A percentile compares a stretch with the other conserved stretches of the same genome.
Evolutionary conservation across 768 basidiomycete species (phyloP).

Genomic region (Melanogaster broomeanus): DNA sequence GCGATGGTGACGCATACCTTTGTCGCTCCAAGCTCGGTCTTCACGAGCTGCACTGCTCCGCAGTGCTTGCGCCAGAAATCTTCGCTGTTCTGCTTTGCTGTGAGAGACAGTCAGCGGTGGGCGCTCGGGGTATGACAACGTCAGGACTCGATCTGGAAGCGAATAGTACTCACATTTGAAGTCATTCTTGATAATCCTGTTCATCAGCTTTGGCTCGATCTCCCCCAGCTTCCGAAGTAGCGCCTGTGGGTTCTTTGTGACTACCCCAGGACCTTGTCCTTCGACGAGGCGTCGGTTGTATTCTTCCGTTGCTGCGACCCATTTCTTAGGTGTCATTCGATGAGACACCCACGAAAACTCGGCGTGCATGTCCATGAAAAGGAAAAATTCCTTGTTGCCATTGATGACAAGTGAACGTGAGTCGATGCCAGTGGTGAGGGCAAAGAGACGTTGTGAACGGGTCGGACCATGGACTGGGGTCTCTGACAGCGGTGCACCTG

Average conservation of each 20-base stretch:
- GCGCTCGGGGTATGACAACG: too few relatives aligned
- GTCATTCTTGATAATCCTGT: slow-evolving; percentile 1
- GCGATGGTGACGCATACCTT: too few relatives aligned
- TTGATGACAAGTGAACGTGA: neutral
- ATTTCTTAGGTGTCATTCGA: slow-evolving; percentile 16
- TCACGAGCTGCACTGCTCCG: neutral
- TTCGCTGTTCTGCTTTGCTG: neutral
- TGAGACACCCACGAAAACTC: slow-evolving; percentile 17
- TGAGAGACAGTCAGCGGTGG: neutral
- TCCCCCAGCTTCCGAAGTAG: slow-evolving; percentile 10
- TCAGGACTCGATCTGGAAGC: neutral
- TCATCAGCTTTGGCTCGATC: slow-evolving; percentile 5
- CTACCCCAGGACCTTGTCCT: neutral
- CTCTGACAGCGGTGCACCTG: too few relatives aligned
- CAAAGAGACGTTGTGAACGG: neutral
- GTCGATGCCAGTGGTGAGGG: slow-evolving; percentile 1
- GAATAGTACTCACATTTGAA: slow-evolving; percentile 8
- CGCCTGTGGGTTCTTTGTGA: slow-evolving; percentile 14
- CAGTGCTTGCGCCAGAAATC: slow-evolving; percentile 13
- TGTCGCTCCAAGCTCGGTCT: neutral
- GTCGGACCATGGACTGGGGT: too few relatives aligned
- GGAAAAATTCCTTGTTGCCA: slow-evolving; percentile 11
- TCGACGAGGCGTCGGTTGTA: slow-evolving; percentile 10
- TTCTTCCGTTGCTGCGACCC: slow-evolving; percentile 9
- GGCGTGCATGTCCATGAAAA: slow-evolving; percentile 22